These are phyloP conservation scores for Pharus latifolius DNA, from an alignment of 176 grass and related monocot species.

Conservation along the genomic window DNA sequence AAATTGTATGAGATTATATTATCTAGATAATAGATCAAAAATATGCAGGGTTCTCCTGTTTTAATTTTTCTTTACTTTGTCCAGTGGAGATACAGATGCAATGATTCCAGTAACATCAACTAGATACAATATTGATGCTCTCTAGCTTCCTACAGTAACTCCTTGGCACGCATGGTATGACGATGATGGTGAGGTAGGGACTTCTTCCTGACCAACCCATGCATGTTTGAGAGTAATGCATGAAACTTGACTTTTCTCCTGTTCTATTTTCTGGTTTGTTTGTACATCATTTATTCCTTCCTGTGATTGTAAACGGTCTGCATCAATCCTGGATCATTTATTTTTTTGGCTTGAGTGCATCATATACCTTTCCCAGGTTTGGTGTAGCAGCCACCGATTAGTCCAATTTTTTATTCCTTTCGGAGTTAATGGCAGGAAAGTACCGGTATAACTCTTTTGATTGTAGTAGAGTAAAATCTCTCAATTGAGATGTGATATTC, in stretches of 20 bases:
- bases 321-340: too few species aligned
- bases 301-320: too few species aligned
- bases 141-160: constrained; percentile 74
- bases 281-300: constrained; percentile 5
- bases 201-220: neutral
- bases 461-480: neutral
- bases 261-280: neutral
- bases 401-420: neutral
- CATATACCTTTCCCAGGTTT: neutral
- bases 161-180: constrained; percentile 93
- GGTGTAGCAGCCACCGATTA: neutral
- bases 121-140: constrained; percentile 70
- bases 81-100: constrained; percentile 89
- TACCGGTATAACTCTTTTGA: neutral
- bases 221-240: neutral
- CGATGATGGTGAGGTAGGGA: constrained; percentile 69
- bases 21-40: neutral
- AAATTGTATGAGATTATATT: neutral
- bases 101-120: constrained; percentile 90
- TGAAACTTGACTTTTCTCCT: neutral
- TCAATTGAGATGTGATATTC: neutral
- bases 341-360: neutral
- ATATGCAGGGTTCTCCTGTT: neutral
- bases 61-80: constrained; percentile 12
- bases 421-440: neutral